phyloP scores from a whole-genome alignment of 345 rosid species.

The Citrus hindsii region DNA sequence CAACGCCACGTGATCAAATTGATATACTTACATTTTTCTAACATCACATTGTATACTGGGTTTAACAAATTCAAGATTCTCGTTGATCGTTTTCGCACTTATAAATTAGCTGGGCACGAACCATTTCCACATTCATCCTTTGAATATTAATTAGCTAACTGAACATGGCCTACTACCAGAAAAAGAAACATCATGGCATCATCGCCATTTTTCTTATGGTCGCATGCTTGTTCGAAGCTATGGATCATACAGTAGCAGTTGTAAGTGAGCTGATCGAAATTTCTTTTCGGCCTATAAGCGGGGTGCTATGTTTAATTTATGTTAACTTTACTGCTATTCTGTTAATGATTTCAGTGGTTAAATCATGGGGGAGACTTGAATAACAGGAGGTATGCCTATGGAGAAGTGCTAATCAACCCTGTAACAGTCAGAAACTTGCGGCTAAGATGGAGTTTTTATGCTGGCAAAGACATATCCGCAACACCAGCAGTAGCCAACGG shows the following conservation, averaged over 20 bases:
- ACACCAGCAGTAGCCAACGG: slow-evolving; percentile 42
- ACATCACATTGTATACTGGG: no score
- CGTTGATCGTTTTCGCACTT: background rate
- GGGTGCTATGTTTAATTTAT: background rate
- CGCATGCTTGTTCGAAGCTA: background rate
- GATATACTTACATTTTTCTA: background rate
- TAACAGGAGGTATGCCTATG: slow-evolving; percentile 30
- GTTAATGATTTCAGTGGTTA: slow-evolving; percentile 31
- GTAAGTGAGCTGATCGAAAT: background rate
- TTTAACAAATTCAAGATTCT: background rate
- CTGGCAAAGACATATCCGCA: slow-evolving; percentile 46
- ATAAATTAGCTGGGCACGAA: background rate
- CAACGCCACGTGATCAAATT: background rate
- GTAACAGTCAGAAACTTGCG: slow-evolving; percentile 18
- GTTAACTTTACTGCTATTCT: background rate
- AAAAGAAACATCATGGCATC: background rate
- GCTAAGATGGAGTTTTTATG: slow-evolving; percentile 39
- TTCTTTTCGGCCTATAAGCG: background rate
- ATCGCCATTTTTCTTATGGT: background rate
- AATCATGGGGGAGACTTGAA: slow-evolving; percentile 38
- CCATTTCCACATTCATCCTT: background rate
- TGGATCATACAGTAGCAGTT: background rate
- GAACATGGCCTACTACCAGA: background rate
- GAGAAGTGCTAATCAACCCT: slow-evolving; percentile 23
- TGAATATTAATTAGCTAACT: background rate